Evolutionary conservation across 257 asterid species (phyloP).

Genomic region (Avicennia marina): DNA sequence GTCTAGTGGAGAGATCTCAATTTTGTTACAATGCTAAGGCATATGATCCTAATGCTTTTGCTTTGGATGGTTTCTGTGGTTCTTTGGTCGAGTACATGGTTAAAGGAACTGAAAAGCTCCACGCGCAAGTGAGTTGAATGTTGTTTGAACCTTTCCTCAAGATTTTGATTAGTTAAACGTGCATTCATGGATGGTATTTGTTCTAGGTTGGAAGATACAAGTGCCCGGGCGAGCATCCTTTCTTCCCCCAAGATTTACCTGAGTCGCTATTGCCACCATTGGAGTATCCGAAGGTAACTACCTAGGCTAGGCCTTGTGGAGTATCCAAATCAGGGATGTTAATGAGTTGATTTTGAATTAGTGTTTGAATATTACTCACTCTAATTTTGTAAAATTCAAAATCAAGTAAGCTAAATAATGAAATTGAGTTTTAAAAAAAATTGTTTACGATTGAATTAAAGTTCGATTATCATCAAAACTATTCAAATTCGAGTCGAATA

Average conservation of each 20-base stretch:
- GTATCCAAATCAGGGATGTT: too few species aligned
- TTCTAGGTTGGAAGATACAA: slow-evolving; percentile 80
- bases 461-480: too few species aligned
- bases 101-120: slow-evolving; percentile 80
- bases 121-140: slow-evolving; percentile 45
- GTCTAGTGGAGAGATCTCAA: slow-evolving; percentile 81
- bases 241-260: slow-evolving; percentile 64
- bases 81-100: slow-evolving; percentile 78
- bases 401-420: too few species aligned
- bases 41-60: slow-evolving; percentile 54
- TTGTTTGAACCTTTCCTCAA: neutral
- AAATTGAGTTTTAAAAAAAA: too few species aligned
- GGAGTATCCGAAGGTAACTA: slow-evolving; percentile 78
- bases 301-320: too few species aligned
- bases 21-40: slow-evolving; percentile 57
- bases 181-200: slow-evolving; percentile 7
- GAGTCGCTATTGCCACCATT: slow-evolving; percentile 78
- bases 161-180: neutral
- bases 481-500: too few species aligned
- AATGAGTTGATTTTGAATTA: neutral
- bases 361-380: neutral
- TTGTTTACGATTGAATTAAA: too few species aligned
- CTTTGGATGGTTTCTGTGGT: slow-evolving; percentile 60
- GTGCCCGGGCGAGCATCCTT: slow-evolving; percentile 94
- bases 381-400: too few species aligned